A percentile compares a stretch with the other conserved stretches of the same genome.
Evolutionary conservation across 106 monocot species (phyloP).

Genomic region (Dioscorea dumetorum): DNA sequence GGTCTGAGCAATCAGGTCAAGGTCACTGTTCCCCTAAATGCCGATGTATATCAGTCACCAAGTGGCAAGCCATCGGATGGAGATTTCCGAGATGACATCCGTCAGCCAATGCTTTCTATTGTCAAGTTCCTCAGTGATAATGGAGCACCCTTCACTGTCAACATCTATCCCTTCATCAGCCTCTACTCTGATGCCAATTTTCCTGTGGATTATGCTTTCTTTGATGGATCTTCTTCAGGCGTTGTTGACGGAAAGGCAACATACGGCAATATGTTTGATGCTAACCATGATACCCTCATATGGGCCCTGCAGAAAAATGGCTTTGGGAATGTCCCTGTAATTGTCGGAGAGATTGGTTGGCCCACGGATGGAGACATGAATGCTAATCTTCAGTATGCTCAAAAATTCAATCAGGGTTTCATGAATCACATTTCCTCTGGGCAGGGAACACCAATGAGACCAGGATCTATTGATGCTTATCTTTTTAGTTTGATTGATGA

Average conservation of each 20-base stretch:
- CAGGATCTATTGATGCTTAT: conserved; percentile 60
- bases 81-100: conserved; percentile 80
- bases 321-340: conserved; percentile 57
- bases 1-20: conserved; percentile 64
- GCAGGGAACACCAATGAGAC: conserved; percentile 68
- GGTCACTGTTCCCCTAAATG: conserved; percentile 75
- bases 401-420: conserved; percentile 72
- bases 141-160: conserved; percentile 63
- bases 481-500: conserved; percentile 84
- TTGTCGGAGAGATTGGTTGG: conserved; percentile 87
- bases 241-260: conserved; percentile 35
- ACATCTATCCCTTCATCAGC: conserved; percentile 93
- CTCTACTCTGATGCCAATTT: conserved; percentile 72
- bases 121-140: conserved; percentile 77
- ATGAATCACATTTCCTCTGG: conserved; percentile 40
- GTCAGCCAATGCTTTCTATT: conserved; percentile 63
- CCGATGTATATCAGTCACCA: conserved; percentile 66
- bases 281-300: conserved; percentile 84
- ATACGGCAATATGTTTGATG: conserved; percentile 73
- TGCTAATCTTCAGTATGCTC: conserved; percentile 53
- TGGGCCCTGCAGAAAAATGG: conserved; percentile 79
- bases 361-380: conserved; percentile 81
- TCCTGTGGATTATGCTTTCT: conserved; percentile 83
- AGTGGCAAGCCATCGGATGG: conserved; percentile 65
- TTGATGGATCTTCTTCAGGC: conserved; percentile 45